Evolutionary conservation across 768 basidiomycete species (phyloP), one percentile per base, ranked within the genome.

Genomic region (Scleroderma citrinum): DNA sequence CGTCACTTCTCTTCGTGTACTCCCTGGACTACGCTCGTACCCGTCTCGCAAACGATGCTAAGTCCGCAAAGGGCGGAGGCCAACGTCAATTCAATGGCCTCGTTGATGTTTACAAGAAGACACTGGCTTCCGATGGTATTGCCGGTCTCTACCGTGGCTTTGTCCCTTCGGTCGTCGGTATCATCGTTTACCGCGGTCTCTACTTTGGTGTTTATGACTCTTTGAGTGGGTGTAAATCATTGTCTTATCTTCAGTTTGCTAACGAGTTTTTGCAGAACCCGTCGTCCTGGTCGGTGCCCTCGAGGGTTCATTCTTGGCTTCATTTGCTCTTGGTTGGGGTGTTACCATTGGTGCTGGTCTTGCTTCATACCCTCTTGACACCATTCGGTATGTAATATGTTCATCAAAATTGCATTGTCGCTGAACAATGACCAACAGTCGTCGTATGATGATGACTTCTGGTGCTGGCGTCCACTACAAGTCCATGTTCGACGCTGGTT

Each of bases 361-460:
- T 74, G 94, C 94, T 68, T 97, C 96, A 14, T 92, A 92, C 66
- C 91, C 90, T 71, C 81, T 92, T 48, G 91, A 92, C 66, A 92
- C 91, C 50, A 92, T 92, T 60, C 89, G 87, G 84, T 86, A 8
- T 16, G 67, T 55, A 8, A 3, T 19, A 5, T 36, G 13, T 11
- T 43, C 2, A 43, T 17, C 29, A 20, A 26, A 37, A 29, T 8
- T 29, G 5, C 26, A 29, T 8, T 36, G 3, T 8, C 20, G 50
- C 43, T 35, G 71, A 59, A 60, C 62, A n/a, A 19, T 62, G 8
- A 29, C 59, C 12, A 66, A 57, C 60, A 94, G 95, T 86, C 94
- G 96, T 86, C 92, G 96, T 61, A 99, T 99, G 96, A 99, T 99
- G 96, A 98, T 98, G 95, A 98, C 96, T 32, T 97, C 95, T 20